phyloP scores from a whole-genome alignment of 2,329 filamentous ascomycete species.

The Orbilia quercus region DNA sequence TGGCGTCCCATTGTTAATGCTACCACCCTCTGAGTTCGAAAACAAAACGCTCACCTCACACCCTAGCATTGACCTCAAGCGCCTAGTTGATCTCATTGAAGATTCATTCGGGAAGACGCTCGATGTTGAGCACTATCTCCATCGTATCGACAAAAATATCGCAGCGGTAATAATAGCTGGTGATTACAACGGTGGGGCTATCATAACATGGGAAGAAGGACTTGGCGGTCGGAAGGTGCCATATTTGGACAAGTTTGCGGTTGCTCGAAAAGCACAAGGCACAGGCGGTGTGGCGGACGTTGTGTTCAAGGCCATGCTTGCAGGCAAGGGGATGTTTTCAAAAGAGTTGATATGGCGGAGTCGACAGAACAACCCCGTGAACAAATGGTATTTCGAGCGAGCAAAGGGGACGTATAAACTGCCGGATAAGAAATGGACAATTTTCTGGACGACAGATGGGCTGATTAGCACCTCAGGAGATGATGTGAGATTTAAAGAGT shows the following conservation, averaged over 20 bases:
- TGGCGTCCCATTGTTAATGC: slow-evolving; percentile 87
- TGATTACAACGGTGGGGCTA: slow-evolving; percentile 93
- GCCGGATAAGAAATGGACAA: slow-evolving; percentile 86
- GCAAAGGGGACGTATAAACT: slow-evolving; percentile 85
- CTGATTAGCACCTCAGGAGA: slow-evolving; percentile 64
- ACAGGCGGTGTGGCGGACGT: slow-evolving; percentile 93
- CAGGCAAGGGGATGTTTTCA: slow-evolving; percentile 78
- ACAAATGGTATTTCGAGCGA: slow-evolving; percentile 99
- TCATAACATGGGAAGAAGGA: slow-evolving; percentile 88
- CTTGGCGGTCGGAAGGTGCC: slow-evolving; percentile 77
- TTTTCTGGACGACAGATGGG: slow-evolving; percentile 94
- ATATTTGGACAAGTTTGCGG: slow-evolving; percentile 97
- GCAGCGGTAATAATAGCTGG: slow-evolving; percentile 95
- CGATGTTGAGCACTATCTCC: slow-evolving; percentile 83
- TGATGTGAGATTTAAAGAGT: slow-evolving; percentile 65
- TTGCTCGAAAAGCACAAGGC: slow-evolving; percentile 86
- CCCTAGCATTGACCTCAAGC: slow-evolving; percentile 81
- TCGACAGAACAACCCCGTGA: slow-evolving; percentile 90
- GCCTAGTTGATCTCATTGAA: slow-evolving; percentile 87
- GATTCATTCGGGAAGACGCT: slow-evolving; percentile 90
- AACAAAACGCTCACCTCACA: slow-evolving; percentile 72
- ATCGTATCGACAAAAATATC: slow-evolving; percentile 80
- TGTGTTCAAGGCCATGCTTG: slow-evolving; percentile 94
- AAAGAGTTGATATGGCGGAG: slow-evolving; percentile 86
- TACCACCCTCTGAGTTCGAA: slow-evolving; percentile 67